Conservation (phyloP, 805 yeast species). For the Monosporozyma aerobia region DNA sequence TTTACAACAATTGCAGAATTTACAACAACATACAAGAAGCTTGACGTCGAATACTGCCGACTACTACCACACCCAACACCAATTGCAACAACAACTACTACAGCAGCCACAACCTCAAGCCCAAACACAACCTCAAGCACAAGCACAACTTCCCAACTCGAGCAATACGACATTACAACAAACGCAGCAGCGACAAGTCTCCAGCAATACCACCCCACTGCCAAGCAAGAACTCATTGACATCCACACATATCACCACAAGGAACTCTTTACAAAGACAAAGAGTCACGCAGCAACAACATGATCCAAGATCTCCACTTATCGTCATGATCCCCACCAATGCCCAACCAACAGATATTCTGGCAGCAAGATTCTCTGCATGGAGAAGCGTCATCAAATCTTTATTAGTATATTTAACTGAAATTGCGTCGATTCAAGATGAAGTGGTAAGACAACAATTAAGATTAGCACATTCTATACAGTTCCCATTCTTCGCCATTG, state of each 20-base stretch:
- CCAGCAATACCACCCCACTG: neutral
- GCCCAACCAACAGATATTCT: slow-evolving; percentile 81
- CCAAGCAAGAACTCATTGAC: slow-evolving; percentile 1
- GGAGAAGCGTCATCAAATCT: slow-evolving; percentile 74
- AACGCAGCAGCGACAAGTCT: neutral
- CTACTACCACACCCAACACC: slow-evolving; percentile 3
- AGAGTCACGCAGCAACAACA: slow-evolving; percentile 13
- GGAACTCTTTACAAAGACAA: slow-evolving; percentile 11
- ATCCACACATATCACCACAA: slow-evolving; percentile 1
- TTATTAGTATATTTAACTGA: slow-evolving; percentile 69
- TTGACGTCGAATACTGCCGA: slow-evolving; percentile 24
- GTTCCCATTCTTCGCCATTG: slow-evolving; percentile 30
- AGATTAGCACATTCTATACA: slow-evolving; percentile 71
- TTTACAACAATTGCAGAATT: slow-evolving; percentile 36
- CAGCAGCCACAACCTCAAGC: slow-evolving; percentile 3
- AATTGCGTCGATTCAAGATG: slow-evolving; percentile 79
- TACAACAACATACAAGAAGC: slow-evolving; percentile 38
- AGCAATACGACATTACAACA: neutral
- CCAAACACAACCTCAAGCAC: slow-evolving; percentile 1
- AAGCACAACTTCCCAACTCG: neutral
- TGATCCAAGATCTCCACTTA: slow-evolving; percentile 43
- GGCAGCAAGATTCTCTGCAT: slow-evolving; percentile 74
- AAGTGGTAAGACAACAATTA: slow-evolving; percentile 72
- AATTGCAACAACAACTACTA: neutral
- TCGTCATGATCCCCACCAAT: slow-evolving; percentile 43